Conservation (phyloP, 306 rosid genomes). For the Fragaria iinumae region DNA sequence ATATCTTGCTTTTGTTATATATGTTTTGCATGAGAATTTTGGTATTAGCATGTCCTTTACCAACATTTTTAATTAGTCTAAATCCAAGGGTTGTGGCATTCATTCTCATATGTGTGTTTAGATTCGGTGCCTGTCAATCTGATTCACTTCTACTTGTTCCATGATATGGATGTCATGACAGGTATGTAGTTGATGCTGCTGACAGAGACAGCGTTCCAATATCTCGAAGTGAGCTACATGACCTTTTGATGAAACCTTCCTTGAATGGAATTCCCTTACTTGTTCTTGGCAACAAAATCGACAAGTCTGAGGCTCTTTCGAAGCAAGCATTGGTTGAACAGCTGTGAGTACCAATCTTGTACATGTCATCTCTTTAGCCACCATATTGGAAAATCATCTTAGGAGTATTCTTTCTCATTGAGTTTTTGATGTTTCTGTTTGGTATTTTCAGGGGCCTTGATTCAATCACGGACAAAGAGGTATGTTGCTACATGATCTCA, state of each 20-base stretch:
- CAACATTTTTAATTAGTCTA: not conserved
- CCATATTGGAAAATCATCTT: not conserved
- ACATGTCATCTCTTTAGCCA: slow-evolving; percentile 6
- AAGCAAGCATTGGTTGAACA: slow-evolving; percentile 86
- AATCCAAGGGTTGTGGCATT: not conserved
- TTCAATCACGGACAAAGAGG: slow-evolving; percentile 72
- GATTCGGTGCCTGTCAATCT: slow-evolving; percentile 2
- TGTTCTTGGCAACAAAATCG: slow-evolving; percentile 89
- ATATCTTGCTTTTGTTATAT: not conserved
- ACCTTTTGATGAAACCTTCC: slow-evolving; percentile 75
- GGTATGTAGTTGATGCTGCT: slow-evolving; percentile 90
- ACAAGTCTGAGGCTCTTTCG: slow-evolving; percentile 92
- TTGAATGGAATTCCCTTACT: slow-evolving; percentile 73
- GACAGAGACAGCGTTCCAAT: slow-evolving; percentile 90
- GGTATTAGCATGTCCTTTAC: not conserved
- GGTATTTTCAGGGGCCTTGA: slow-evolving; percentile 74
- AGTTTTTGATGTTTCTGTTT: slow-evolving; percentile 16
- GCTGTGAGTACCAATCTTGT: slow-evolving; percentile 53
- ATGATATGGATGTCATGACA: slow-evolving; percentile 38
- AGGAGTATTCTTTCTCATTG: not conserved
- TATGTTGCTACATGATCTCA: slow-evolving; percentile 92
- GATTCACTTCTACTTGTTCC: slow-evolving; percentile 2
- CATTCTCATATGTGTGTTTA: slow-evolving; percentile 1
- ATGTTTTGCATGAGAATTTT: too few species aligned
- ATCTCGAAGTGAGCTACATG: slow-evolving; percentile 81